Base-by-base conservation (phyloP, 169 alveolate genomes). In the Plasmodium knowlesi region DNA sequence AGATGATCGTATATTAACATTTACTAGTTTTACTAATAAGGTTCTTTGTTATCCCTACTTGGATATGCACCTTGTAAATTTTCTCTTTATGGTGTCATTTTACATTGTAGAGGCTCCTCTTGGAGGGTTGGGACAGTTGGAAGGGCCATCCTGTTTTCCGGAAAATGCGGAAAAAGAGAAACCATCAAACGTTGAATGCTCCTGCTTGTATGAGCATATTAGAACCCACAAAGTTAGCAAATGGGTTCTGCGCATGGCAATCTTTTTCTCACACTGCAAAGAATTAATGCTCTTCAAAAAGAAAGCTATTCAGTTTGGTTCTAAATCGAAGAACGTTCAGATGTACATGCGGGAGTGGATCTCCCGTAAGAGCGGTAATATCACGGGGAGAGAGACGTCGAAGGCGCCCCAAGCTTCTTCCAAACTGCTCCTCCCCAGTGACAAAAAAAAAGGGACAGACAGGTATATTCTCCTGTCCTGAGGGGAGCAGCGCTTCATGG, bases 221-320 rank as follows among this genome's bases (percentile, higher is more conserved):
- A 25, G 50, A n/a, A 57, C 43, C 19, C 34, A 89, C 6, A 79
- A 34, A 78, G 61, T 96, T 41, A 94, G 92, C 90, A 96, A 96
- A 73, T 96, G 97, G 97, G 91, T 96, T 67, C 82, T 96, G 83
- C 88, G 97, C 34, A 96, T 95, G 93, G 92, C 95, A 2, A 83
- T 95, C 5, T 92, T 54, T 19, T 73, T 88, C 43, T 78, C 93
- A 53, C 95, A 96, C 8, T 78, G 91, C 32, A 95, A 90, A 32
- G 84, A 83, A 22, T 82, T 96, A 32, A 93, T 91, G 67, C 89
- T 91, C 81, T 96, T 95, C 86, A 96, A 96, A 82, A 96, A 96
- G 83, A 92, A 96, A 50, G 97, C 97, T 37, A 96, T 96, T 43
- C 97, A 96, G 76, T 96, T 96, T 43, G 97, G 97, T 30, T 91